Base-by-base conservation (phyloP, 768 basidiomycete genomes). In the Trametes meyenii region DNA sequence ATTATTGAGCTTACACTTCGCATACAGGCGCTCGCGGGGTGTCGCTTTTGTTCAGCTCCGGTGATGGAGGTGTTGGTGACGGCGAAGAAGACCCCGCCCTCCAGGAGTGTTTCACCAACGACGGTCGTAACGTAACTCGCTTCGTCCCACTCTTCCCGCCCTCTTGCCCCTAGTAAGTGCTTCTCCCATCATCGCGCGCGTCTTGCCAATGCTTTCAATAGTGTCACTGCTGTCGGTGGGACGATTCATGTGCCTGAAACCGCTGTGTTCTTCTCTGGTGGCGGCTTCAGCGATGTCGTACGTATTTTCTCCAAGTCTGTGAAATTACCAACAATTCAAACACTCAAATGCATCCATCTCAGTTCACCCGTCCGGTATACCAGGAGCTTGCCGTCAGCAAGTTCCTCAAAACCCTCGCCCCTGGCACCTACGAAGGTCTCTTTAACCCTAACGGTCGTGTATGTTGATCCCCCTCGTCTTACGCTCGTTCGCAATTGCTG, bases 161-260 rank as follows among this genome's bases (percentile, higher is more conserved):
- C 42, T 72, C 77, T 0, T 86, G 75, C 56, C 76, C 77, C 19
- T 79, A 70, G 76, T 77, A 33, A 60, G 75, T 73, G 14, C 16
- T 16, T 29, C 61, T 3, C 48, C n/a, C 2, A 2, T 19, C 17
- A 10, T 3, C 24, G 19, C 39, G 46, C 26, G 17, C 52, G 24
- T 43, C 16, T 14, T 54, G 1, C 35, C 35, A 8, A 26, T 33
- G 17, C 5, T 19, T 33, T 36, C 8, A 16, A 7, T 23, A 90
- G 89, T 63, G 86, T 90, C 19, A 92, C 90, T 3, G 63, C 86
- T 2, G 89, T 92, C 2, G 90, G 90, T 7, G 90, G 83, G 10
- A 90, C 89, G 1, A 72, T 71, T 23, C 58, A 65, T 42, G 73
- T 88, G 51, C 88, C 87, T 0, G 89, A 92, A 70, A 77, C 77